Percentiles rank a stretch among this genome's conserved stretches.
These are phyloP conservation scores for Termitomyces sp. DNA, from an alignment of 768 basidiomycete genomes.

Conservation along the genomic window DNA sequence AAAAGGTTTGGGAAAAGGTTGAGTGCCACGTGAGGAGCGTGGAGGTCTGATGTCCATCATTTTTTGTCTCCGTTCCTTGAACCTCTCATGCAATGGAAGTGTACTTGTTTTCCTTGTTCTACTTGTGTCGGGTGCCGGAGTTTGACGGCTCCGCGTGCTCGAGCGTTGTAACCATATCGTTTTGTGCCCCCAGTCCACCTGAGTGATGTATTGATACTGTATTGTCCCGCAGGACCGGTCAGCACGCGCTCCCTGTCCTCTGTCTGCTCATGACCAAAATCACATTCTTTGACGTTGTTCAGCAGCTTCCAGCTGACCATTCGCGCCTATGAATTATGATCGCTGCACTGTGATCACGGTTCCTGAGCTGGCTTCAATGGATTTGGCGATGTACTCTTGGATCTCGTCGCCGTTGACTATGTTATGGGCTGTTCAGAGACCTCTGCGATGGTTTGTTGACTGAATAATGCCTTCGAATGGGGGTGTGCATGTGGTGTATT, in stretches of 20 bases:
- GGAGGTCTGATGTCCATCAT: background rate
- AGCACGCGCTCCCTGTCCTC: slow-evolving; percentile 3
- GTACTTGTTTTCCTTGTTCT: background rate
- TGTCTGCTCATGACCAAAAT: background rate
- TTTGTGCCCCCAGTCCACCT: background rate
- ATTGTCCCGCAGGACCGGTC: slow-evolving; percentile 6
- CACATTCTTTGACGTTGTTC: background rate
- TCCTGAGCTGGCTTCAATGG: background rate
- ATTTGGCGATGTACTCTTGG: background rate
- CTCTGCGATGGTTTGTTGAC: background rate
- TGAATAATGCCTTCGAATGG: background rate
- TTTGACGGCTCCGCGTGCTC: slow-evolving; percentile 7
- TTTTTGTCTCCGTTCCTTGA: background rate
- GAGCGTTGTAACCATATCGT: background rate
- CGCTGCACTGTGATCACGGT: background rate
- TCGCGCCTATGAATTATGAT: background rate
- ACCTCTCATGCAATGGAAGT: background rate
- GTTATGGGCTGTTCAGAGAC: background rate
- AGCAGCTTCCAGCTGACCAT: background rate
- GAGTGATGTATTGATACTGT: slow-evolving; percentile 5
- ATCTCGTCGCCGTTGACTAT: background rate
- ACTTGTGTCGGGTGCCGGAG: slow-evolving; percentile 2
- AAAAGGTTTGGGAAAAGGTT: background rate
- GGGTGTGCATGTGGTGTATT: slow-evolving; percentile 11
- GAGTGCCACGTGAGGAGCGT: background rate